phyloP scores from a whole-genome alignment of 2,329 filamentous ascomycete genomes.

The Waltergamsia citrina region DNA sequence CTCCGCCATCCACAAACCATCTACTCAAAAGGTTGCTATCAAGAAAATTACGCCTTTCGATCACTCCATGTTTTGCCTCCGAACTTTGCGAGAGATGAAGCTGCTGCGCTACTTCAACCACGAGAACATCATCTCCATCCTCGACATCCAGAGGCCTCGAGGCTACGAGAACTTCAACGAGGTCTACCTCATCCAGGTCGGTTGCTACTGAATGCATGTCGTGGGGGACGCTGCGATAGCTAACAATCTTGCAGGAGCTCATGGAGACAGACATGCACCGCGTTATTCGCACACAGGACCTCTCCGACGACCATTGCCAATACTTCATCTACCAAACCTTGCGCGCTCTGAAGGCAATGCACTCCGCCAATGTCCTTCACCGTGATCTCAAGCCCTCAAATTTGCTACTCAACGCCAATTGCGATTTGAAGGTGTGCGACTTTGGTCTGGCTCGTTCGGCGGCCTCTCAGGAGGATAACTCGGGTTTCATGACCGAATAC shows the following conservation, averaged over 20 bases:
- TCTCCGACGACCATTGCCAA: conserved; percentile 98
- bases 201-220: conserved; percentile 8
- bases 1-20: conserved; percentile 96
- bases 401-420: conserved; percentile 93
- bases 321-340: conserved; percentile 99
- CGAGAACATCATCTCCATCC: conserved; percentile 98
- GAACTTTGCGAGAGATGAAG: conserved; percentile 98
- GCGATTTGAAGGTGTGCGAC: conserved; percentile 97
- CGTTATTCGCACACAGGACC: conserved; percentile 95
- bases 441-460: conserved; percentile 74
- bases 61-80: conserved; percentile 96
- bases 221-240: conserved; percentile 6
- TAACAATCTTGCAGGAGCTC: conserved; percentile 55
- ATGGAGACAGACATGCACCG: conserved; percentile 99
- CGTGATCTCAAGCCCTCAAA: conserved; percentile 97
- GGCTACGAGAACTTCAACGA: conserved; percentile 96
- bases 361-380: conserved; percentile 96
- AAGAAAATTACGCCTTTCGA: conserved; percentile 99
- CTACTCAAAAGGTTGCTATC: conserved; percentile 96
- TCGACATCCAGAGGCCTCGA: conserved; percentile 96
- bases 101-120: conserved; percentile 98
- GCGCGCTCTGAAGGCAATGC: conserved; percentile 96
- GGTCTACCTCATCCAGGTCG: conserved; percentile 95
- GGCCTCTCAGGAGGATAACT: conserved; percentile 96
- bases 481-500: conserved; percentile 99